Conservation (phyloP, 2,329 filamentous ascomycete genomes). For the Talaromyces pinophilus region DNA sequence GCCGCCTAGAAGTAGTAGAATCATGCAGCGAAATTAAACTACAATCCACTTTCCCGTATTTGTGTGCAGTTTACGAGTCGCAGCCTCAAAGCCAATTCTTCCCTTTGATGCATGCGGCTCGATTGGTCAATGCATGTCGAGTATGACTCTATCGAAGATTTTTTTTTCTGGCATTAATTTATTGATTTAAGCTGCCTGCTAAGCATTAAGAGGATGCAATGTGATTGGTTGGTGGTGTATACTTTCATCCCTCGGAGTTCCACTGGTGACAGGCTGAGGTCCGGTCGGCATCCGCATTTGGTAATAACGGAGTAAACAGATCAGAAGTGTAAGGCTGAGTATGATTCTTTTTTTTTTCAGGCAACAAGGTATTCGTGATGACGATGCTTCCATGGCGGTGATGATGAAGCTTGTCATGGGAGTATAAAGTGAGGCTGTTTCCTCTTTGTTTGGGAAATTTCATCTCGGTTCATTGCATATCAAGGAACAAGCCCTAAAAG, state of each 20-base stretch:
- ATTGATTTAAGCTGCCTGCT: background rate
- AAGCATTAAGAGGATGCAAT: too few species aligned
- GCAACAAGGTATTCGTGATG: conserved; percentile 4
- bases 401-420: background rate
- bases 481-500: background rate
- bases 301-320: background rate
- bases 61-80: background rate
- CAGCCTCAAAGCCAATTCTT: conserved; percentile 10
- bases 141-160: background rate
- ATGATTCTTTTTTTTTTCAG: background rate
- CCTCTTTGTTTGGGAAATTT: background rate
- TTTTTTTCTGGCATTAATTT: background rate
- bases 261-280: background rate
- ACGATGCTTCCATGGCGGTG: background rate
- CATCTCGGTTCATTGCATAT: background rate
- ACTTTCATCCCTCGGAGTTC: conserved; percentile 1
- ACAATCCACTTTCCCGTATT: background rate
- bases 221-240: background rate
- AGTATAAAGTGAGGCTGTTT: conserved; percentile 5
- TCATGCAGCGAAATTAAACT: background rate
- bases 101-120: conserved; percentile 10
- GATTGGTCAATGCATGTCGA: conserved; percentile 10
- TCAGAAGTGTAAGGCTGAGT: background rate
- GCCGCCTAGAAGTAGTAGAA: background rate
- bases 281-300: background rate